phyloP scores from a whole-genome alignment of 495 filamentous ascomycete genomes.

The Neurospora sp. region DNA sequence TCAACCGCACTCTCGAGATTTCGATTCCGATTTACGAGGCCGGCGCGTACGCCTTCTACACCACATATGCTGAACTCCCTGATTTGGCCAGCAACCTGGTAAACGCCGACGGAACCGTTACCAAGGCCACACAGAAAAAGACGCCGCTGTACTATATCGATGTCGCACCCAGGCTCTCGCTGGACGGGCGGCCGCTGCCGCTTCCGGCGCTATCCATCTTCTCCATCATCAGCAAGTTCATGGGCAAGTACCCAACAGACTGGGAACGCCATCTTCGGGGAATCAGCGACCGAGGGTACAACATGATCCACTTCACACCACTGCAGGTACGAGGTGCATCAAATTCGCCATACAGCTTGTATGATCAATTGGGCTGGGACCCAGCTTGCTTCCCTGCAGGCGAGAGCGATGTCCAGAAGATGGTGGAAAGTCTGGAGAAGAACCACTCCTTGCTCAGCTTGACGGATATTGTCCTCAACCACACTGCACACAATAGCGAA shows the following conservation, averaged over 20 bases:
- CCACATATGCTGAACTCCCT: conserved; percentile 81
- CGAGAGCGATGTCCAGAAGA: conserved; percentile 65
- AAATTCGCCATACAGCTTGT: conserved; percentile 95
- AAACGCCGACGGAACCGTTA: conserved; percentile 15
- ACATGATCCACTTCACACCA: conserved; percentile 98
- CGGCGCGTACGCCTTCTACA: conserved; percentile 95
- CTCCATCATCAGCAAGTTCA: conserved; percentile 95
- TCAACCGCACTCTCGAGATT: conserved; percentile 83
- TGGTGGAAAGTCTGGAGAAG: conserved; percentile 74
- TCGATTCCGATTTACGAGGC: conserved; percentile 72
- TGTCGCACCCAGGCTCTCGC: conserved; percentile 70
- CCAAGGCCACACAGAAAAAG: conserved; percentile 40
- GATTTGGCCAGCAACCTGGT: conserved; percentile 52
- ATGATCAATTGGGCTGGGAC: conserved; percentile 84
- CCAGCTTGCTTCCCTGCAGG: conserved; percentile 72
- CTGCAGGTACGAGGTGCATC: conserved; percentile 79
- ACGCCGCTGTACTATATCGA: conserved; percentile 84
- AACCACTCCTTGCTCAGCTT: conserved; percentile 76
- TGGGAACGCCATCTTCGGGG: conserved; percentile 86
- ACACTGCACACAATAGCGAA: conserved; percentile 89
- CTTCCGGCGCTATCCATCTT: conserved; percentile 82
- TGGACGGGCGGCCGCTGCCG: conserved; percentile 59
- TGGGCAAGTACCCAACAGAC: conserved; percentile 78
- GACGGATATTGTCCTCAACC: conserved; percentile 97
- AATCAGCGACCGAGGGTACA: conserved; percentile 83